Percentiles rank a stretch among this genome's conserved stretches.
Evolutionary conservation across 2,329 filamentous ascomycete genomes (phyloP).

Genomic region (Aspergillus brasiliensis): DNA sequence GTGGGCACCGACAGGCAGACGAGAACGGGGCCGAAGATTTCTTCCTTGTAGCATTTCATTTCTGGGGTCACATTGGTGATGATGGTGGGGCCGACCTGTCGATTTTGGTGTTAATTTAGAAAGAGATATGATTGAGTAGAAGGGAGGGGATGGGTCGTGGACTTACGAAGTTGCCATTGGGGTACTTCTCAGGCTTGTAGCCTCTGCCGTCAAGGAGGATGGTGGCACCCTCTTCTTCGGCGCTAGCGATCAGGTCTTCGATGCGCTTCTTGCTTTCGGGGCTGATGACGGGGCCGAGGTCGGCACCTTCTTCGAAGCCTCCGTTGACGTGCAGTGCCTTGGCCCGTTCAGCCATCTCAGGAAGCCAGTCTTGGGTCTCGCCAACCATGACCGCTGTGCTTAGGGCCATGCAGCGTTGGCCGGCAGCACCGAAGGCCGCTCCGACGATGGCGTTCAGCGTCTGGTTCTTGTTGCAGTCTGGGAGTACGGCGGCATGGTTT

Average conservation of each 20-base stretch:
- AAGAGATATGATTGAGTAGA: background rate
- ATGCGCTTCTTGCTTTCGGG: conserved; percentile 66
- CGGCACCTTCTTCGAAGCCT: conserved; percentile 64
- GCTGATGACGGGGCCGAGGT: conserved; percentile 67
- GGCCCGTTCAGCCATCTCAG: conserved; percentile 64
- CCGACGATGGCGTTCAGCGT: conserved; percentile 67
- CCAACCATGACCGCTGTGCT: conserved; percentile 67
- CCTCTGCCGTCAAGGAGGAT: conserved; percentile 65
- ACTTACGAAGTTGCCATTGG: conserved; percentile 67
- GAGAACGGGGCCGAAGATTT: conserved; percentile 69
- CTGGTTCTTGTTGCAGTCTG: conserved; percentile 71
- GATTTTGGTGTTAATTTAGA: no score
- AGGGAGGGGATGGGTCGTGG: background rate
- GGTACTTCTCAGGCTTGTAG: conserved; percentile 63
- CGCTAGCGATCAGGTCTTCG: conserved; percentile 61
- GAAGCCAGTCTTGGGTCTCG: conserved; percentile 66
- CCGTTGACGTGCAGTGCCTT: conserved; percentile 63
- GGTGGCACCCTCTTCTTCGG: conserved; percentile 65
- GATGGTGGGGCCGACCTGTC: conserved; percentile 64
- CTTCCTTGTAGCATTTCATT: conserved; percentile 68
- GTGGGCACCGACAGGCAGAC: conserved; percentile 63
- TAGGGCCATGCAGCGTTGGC: conserved; percentile 70
- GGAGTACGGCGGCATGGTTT: conserved; percentile 68
- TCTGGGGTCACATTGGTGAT: conserved; percentile 66
- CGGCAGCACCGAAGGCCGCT: conserved; percentile 69